Conservation (phyloP, 2,329 filamentous ascomycete species). For the Cordyceps pruinosa region DNA sequence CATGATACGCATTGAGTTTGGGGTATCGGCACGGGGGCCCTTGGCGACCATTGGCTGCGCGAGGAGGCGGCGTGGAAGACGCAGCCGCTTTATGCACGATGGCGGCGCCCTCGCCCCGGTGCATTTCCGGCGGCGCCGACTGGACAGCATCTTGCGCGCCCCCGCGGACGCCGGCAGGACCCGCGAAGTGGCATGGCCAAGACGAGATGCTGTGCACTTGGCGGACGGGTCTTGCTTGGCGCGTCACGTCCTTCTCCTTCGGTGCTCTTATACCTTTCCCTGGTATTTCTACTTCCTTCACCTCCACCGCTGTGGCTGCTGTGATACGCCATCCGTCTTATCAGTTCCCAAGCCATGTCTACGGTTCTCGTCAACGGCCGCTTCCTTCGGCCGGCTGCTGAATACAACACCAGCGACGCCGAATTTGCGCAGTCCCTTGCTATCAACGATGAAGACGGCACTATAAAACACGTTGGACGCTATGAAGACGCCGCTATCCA, state of each 20-base stretch:
- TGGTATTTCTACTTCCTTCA: background rate
- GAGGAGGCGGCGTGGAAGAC: background rate
- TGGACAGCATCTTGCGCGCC: background rate
- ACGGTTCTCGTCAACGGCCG: conserved; percentile 3
- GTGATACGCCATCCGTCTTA: background rate
- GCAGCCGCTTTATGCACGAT: background rate
- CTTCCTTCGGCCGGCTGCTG: background rate
- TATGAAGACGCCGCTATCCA: background rate
- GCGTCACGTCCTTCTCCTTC: background rate
- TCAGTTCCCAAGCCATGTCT: background rate
- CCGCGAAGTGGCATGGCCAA: background rate
- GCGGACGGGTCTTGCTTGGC: background rate
- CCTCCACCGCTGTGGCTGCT: background rate
- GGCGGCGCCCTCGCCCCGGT: background rate
- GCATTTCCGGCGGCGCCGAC: background rate
- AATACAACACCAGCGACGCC: conserved; percentile 1
- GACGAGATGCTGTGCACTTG: background rate
- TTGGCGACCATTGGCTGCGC: background rate
- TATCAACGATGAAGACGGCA: background rate
- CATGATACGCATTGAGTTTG: background rate
- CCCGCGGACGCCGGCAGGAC: background rate
- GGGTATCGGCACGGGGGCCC: background rate
- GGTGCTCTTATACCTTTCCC: background rate
- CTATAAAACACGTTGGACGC: background rate
- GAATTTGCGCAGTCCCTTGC: conserved; percentile 1